phyloP scores from a whole-genome alignment of 371 early-diverging fungal species.

The Mortierella sp. region DNA sequence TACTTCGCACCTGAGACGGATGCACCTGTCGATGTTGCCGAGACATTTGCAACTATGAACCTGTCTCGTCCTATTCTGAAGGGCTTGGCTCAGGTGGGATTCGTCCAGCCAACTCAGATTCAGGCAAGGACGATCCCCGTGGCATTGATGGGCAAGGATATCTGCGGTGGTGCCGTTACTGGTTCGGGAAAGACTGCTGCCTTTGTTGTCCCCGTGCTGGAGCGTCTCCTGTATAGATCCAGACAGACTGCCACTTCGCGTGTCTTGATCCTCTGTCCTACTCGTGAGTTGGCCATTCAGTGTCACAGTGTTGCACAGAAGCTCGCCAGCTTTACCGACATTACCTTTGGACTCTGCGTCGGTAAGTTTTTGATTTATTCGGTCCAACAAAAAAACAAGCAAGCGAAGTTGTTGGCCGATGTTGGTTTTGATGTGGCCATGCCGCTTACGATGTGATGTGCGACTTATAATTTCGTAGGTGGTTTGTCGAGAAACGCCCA shows the following conservation, averaged over 20 bases:
- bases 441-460: background rate
- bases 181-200: conserved; percentile 99
- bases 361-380: conserved; percentile 56
- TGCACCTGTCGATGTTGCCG: conserved; percentile 58
- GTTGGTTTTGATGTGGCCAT: too few relatives aligned
- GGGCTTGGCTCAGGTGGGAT: conserved; percentile 90
- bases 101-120: conserved; percentile 96
- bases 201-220: conserved; percentile 97
- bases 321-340: conserved; percentile 90
- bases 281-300: conserved; percentile 99
- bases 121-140: conserved; percentile 97
- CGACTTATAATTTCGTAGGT: conserved; percentile 57
- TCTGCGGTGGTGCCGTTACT: conserved; percentile 99
- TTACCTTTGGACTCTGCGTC: conserved; percentile 87
- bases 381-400: too few relatives aligned
- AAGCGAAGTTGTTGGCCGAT: too few relatives aligned
- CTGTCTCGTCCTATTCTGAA: conserved; percentile 96
- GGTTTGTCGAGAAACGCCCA: conserved; percentile 94
- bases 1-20: conserved; percentile 82
- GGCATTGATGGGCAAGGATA: conserved; percentile 97
- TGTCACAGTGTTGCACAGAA: conserved; percentile 93
- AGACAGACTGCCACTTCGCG: conserved; percentile 84
- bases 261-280: conserved; percentile 98
- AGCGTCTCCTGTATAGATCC: conserved; percentile 92
- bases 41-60: conserved; percentile 90